Base-by-base conservation (phyloP, 352 stramenopile genomes). In the Phytophthora sojae region DNA sequence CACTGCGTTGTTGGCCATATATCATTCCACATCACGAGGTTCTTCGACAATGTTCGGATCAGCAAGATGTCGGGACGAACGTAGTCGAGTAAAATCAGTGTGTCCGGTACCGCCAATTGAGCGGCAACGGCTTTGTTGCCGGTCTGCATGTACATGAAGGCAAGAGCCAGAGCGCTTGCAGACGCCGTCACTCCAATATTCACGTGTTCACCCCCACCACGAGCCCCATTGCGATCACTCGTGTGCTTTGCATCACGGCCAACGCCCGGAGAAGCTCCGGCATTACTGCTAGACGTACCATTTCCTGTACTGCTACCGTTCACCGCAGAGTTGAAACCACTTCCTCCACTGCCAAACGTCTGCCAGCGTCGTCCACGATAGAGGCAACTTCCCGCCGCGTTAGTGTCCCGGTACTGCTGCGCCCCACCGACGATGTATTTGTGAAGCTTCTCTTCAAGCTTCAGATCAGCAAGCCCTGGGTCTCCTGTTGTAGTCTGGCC, bases 141-240 rank as follows among this genome's bases (percentile, higher is more conserved):
- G 32, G 86, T 99, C 69, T 97, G 92, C 64, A 99, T 92, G 75
- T 99, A 99, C 84, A 99, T 99, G 44, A 99, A 92, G 14, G 91
- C 96, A 21, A 99, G 79, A 8, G 97, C 97, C 53, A 99, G 66
- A 6, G 93, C 98, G 49, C 85, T 93, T 53, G 92, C 97, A 23
- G 94, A 92, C 17, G 96, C 93, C 35, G 98, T 99, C 3, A 99
- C 89, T 44, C 98, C 93, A 30, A 91, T 96, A 62, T 99, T 99
- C 11, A 99, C 91, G 45, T 96, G 92, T 45, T 98, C 94, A 4
- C 88, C 69, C 58, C 80, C 57, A 42, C 73, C 70, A 49, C 74
- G 56, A 62, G 57, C 47, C 0, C 67, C 71, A 44, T 25, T 68
- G 6, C 75, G 76, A 47, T 86, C 69, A 39, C 61, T 71, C 7